Evolutionary conservation across 2,329 filamentous ascomycete species (phyloP).

Genomic region (Penicillium paneum): DNA sequence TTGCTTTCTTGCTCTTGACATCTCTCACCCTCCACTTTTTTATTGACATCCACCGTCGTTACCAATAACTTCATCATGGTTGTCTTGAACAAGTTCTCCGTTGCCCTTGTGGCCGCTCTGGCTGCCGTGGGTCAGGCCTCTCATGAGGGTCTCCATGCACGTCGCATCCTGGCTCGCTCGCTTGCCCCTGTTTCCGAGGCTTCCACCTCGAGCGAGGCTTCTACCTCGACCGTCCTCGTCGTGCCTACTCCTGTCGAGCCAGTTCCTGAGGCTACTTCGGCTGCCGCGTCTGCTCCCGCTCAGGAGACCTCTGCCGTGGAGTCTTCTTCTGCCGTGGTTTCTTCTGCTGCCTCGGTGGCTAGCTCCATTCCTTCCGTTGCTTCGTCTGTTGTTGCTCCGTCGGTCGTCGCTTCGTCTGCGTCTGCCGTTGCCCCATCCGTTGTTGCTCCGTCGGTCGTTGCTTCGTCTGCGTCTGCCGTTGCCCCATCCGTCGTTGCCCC

Average conservation of each 20-base stretch:
- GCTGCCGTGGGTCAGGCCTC: slow-evolving; percentile 36
- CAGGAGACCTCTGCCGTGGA: slow-evolving; percentile 7
- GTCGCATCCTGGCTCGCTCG: slow-evolving; percentile 20
- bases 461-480: too few relatives aligned
- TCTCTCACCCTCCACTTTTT: slow-evolving; percentile 10
- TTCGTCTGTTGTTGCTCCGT: not conserved
- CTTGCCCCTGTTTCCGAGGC: slow-evolving; percentile 8
- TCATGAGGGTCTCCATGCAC: slow-evolving; percentile 26
- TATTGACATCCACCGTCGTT: slow-evolving; percentile 1
- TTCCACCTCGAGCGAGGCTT: slow-evolving; percentile 13
- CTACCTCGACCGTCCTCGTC: slow-evolving; percentile 23
- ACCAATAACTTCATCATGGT: slow-evolving; percentile 33
- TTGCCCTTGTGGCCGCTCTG: slow-evolving; percentile 36
- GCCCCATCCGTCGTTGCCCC: slow-evolving; percentile 2
- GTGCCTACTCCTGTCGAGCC: slow-evolving; percentile 15
- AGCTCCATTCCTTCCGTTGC: slow-evolving; percentile 12
- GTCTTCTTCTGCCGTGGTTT: not conserved
- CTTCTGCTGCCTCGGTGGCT: slow-evolving; percentile 3
- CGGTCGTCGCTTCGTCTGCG: too few relatives aligned
- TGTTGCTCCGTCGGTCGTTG: too few relatives aligned
- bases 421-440: too few relatives aligned
- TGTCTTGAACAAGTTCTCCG: slow-evolving; percentile 35
- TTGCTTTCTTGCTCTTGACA: not conserved
- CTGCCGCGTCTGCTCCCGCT: slow-evolving; percentile 4
- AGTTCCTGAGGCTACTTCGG: not conserved